phyloP scores from a whole-genome alignment of 2,329 filamentous ascomycete species.

The Clarireedia monteithiana region DNA sequence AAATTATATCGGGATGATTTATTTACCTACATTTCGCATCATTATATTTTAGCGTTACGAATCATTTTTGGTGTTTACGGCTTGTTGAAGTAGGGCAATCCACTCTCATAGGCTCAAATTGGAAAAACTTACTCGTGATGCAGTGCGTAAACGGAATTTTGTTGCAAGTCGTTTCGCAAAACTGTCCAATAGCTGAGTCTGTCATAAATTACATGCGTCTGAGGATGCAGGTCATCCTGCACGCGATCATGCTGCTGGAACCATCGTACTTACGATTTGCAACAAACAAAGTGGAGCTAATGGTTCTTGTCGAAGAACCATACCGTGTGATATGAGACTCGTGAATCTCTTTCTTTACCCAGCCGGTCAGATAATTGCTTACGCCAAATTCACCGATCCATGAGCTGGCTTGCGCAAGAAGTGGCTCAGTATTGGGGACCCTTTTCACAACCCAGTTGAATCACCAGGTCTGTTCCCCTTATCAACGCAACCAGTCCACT shows the following conservation, averaged over 20 bases:
- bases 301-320: neutral
- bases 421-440: too few relatives aligned
- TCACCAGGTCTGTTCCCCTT: too few relatives aligned
- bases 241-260: neutral
- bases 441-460: too few relatives aligned
- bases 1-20: too few relatives aligned
- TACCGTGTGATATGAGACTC: too few relatives aligned
- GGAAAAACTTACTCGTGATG: neutral
- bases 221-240: neutral
- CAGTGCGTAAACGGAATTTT: neutral
- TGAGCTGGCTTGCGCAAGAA: too few relatives aligned
- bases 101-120: neutral
- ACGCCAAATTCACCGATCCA: too few relatives aligned
- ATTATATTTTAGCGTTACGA: neutral
- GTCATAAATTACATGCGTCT: neutral
- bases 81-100: neutral
- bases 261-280: conserved; percentile 1
- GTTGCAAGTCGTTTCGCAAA: conserved; percentile 2
- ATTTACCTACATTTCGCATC: too few relatives aligned
- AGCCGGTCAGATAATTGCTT: too few relatives aligned
- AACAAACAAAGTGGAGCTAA: neutral
- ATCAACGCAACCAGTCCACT: too few relatives aligned
- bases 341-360: too few relatives aligned
- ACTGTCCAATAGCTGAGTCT: neutral
- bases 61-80: neutral